Evolutionary conservation across 2,329 filamentous ascomycete species (phyloP), one percentile per base, ranked within the genome.

Genomic region (Ophiocordyceps robertsii): DNA sequence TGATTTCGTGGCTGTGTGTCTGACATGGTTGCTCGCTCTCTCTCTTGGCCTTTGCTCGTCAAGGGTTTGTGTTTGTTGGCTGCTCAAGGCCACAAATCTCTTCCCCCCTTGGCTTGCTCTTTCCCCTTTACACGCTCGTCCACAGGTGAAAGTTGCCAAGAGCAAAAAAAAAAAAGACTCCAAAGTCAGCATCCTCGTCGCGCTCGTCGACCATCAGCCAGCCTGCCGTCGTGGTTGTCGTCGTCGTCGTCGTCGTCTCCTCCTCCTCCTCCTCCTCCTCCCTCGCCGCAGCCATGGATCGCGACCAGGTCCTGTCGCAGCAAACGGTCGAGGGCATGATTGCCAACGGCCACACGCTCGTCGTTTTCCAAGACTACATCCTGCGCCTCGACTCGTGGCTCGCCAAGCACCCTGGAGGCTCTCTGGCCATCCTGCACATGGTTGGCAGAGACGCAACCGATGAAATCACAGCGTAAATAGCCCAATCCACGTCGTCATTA

Each of bases 401-500:
- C 42, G 77, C 77, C 42, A 95, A 84, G 56, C 92, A 96, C 56
- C 92, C 92, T 12, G 92, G 92, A 44, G 92, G 92, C 52, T 81
- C 89, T 53, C 92, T 88, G 64, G 76, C 90, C 43, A 93, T 98
- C 49, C 69, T 78, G 58, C 92, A 98, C 58, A 92, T 95, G 87
- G 76, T 96, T 47, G 88, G 88, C 47, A 77, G 83, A 63, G 88
- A 95, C 75, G 90, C 87, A 40, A 95, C 90, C 11, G 88, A 95
- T 60, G 92, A 96, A 64, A 81, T 96, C 48, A 86, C 82, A 60
- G 85, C 82, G 86, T 95, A 73, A 41, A 39, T 39, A 17, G 29
- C 27, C 38, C 38, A 21, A 10, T 17, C 33, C n/a, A 24, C 6
- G 6, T 21, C 10, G n/a, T 24, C 19, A 10, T 37, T 6, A 12